Percentiles rank a stretch among this genome's conserved stretches.
Conservation (phyloP, 495 filamentous ascomycete species). For the Delitschia confertaspora region DNA sequence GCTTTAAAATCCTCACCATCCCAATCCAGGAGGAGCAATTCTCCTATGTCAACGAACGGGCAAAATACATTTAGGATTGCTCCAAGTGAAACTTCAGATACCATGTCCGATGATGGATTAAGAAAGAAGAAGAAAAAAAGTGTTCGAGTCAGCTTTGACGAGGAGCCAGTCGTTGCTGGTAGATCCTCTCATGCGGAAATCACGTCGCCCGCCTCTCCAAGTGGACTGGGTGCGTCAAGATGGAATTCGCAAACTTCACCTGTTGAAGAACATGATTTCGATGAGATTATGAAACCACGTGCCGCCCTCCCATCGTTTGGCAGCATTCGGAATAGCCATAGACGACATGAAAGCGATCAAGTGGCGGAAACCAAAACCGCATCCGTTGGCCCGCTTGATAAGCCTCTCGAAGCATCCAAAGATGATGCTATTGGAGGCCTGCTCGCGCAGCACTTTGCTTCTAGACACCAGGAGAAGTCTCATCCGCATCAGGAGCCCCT, state of each 20-base stretch:
- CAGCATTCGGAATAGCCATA: slow-evolving; percentile 51
- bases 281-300: slow-evolving; percentile 62
- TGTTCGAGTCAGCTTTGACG: slow-evolving; percentile 80
- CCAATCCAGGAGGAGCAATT: slow-evolving; percentile 24
- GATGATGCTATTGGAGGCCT: slow-evolving; percentile 58
- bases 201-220: slow-evolving; percentile 12
- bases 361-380: slow-evolving; percentile 35
- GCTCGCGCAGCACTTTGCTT: slow-evolving; percentile 44
- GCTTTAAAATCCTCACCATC: slow-evolving; percentile 63
- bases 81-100: slow-evolving; percentile 53
- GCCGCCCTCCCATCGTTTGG: slow-evolving; percentile 77
- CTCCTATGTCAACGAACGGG: slow-evolving; percentile 26
- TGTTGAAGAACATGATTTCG: slow-evolving; percentile 45
- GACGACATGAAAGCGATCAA: slow-evolving; percentile 27
- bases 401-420: slow-evolving; percentile 42
- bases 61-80: slow-evolving; percentile 29
- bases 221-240: slow-evolving; percentile 10
- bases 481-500: slow-evolving; percentile 41
- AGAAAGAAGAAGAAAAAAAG: slow-evolving; percentile 59
- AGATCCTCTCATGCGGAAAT: slow-evolving; percentile 40
- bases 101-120: slow-evolving; percentile 52
- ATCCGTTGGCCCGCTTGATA: slow-evolving; percentile 22
- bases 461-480: slow-evolving; percentile 25
- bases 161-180: slow-evolving; percentile 54
- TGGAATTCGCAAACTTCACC: slow-evolving; percentile 8